A percentile compares a stretch with the other conserved stretches of the same genome.
phyloP scores from a whole-genome alignment of 352 stramenopile genomes.

The Pilasporangium apinafurcum region DNA sequence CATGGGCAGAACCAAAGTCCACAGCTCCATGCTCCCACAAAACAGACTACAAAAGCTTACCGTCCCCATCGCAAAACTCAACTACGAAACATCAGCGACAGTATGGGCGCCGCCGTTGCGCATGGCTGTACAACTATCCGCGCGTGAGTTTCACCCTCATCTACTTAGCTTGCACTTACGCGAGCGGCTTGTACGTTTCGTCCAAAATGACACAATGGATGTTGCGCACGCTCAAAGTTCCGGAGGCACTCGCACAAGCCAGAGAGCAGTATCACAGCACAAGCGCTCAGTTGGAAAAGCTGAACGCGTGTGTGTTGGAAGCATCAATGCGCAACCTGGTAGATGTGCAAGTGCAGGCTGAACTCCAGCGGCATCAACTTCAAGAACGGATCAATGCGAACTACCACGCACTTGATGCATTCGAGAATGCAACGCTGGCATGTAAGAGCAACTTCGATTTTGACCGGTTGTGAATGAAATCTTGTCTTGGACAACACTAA shows the following conservation, averaged over 20 bases:
- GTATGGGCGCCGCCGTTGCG: background rate
- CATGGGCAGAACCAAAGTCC: background rate
- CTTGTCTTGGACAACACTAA: too few species aligned
- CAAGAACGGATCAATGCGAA: background rate
- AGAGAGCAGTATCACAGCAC: conserved; percentile 26
- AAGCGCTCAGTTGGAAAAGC: conserved; percentile 16
- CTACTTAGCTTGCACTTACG: conserved; percentile 28
- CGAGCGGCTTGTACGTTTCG: conserved; percentile 35
- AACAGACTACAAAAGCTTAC: background rate
- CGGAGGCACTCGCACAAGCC: conserved; percentile 14
- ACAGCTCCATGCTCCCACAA: background rate
- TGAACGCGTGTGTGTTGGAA: conserved; percentile 25
- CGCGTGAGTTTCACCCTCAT: conserved; percentile 49
- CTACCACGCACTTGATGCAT: background rate
- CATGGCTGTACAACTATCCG: conserved; percentile 34
- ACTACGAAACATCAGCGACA: background rate
- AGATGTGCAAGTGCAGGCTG: background rate
- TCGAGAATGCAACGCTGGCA: conserved; percentile 1
- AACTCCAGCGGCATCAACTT: background rate
- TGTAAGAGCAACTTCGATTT: too few species aligned
- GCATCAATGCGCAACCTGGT: background rate
- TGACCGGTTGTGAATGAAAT: too few species aligned
- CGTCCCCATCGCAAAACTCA: background rate
- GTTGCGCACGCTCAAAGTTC: conserved; percentile 18
- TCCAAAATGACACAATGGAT: conserved; percentile 23